These are phyloP conservation scores for Cyamopsis tetragonoloba DNA, from an alignment of 306 rosid species.

Conservation along the genomic window DNA sequence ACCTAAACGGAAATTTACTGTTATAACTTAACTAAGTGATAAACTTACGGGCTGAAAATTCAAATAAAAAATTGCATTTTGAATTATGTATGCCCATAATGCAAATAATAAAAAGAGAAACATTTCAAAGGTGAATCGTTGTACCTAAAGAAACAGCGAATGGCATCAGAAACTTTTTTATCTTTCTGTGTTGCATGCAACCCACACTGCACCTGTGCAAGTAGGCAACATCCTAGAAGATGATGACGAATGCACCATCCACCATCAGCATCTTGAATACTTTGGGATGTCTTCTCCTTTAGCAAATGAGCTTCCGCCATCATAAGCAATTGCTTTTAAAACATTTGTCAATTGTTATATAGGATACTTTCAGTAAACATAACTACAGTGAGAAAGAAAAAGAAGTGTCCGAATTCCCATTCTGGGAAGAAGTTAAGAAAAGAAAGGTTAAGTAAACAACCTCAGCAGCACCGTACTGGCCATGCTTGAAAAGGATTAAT, in stretches of 20 bases:
- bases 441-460: slow-evolving; percentile 38
- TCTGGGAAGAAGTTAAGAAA: neutral
- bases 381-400: neutral
- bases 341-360: slow-evolving; percentile 29
- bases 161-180: slow-evolving; percentile 73
- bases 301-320: slow-evolving; percentile 68
- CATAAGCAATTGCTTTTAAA: slow-evolving; percentile 58
- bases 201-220: slow-evolving; percentile 74
- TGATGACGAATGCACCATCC: slow-evolving; percentile 89
- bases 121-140: neutral
- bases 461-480: slow-evolving; percentile 86
- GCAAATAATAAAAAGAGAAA: neutral
- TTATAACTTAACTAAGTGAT: neutral
- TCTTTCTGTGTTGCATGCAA: slow-evolving; percentile 66
- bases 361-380: slow-evolving; percentile 26
- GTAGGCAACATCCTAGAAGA: slow-evolving; percentile 87
- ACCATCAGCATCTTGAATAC: slow-evolving; percentile 79
- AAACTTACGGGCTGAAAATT: neutral
- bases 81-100: neutral
- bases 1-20: slow-evolving; percentile 12
- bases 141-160: slow-evolving; percentile 89
- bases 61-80: neutral
- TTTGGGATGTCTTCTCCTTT: slow-evolving; percentile 77
- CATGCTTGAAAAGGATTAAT: slow-evolving; percentile 70
- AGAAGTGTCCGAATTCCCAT: neutral